phyloP scores from a whole-genome alignment of 169 alveolate species.

The Plasmodium sp. region DNA sequence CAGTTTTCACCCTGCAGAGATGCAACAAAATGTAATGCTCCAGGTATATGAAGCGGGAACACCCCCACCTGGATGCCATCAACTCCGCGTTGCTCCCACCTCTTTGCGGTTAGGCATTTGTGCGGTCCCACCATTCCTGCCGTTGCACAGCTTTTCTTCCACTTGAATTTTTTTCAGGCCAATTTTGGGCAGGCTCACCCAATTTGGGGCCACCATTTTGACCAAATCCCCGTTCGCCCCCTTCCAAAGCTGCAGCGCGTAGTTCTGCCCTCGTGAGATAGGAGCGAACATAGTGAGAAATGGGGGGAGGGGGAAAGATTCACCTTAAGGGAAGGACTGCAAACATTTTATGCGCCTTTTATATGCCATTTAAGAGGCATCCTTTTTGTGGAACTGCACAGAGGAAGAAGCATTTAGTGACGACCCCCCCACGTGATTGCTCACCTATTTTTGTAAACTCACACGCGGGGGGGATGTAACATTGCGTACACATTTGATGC shows the following conservation, averaged over 20 bases:
- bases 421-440: background rate
- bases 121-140: background rate
- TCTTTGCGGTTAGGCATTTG: background rate
- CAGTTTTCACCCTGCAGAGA: background rate
- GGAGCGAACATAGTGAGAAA: background rate
- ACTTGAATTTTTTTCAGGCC: background rate
- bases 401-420: background rate
- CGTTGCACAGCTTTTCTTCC: background rate
- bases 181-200: background rate
- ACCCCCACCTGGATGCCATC: background rate
- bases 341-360: background rate
- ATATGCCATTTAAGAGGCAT: background rate
- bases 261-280: background rate
- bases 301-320: background rate
- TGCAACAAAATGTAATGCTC: background rate
- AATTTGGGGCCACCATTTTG: background rate
- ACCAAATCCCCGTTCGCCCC: background rate
- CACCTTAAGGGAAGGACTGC: background rate
- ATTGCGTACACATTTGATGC: background rate
- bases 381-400: background rate
- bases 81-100: background rate
- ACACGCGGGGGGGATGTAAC: background rate
- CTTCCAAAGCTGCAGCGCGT: background rate
- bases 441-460: background rate
- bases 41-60: background rate